Evolutionary conservation across 495 filamentous ascomycete genomes (phyloP).

Genomic region (Daldinia childiae): DNA sequence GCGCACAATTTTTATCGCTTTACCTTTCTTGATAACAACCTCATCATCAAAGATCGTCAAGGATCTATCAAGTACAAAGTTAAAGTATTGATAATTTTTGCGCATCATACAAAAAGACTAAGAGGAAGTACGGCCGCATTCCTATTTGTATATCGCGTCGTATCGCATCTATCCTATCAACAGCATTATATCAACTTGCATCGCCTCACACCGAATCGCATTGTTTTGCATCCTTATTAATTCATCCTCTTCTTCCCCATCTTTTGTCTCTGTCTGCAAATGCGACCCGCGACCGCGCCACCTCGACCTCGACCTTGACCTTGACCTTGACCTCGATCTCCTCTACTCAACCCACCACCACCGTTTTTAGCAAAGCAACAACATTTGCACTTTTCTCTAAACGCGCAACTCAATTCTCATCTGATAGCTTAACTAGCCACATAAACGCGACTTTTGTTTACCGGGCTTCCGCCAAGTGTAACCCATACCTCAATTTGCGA

Average conservation of each 20-base stretch:
- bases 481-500: slow-evolving; percentile 26
- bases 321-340: slow-evolving; percentile 6
- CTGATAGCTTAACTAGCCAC: slow-evolving; percentile 16
- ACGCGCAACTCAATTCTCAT: slow-evolving; percentile 13
- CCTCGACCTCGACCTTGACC: slow-evolving; percentile 11
- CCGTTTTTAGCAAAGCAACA: slow-evolving; percentile 12
- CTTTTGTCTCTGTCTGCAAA: slow-evolving; percentile 3
- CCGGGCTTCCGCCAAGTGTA: slow-evolving; percentile 12
- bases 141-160: slow-evolving; percentile 12
- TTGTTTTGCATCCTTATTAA: slow-evolving; percentile 25
- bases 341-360: background rate
- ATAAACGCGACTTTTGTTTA: slow-evolving; percentile 13
- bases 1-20: background rate
- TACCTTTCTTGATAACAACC: background rate
- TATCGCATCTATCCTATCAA: slow-evolving; percentile 11
- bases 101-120: background rate
- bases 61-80: background rate
- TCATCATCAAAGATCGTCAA: slow-evolving; percentile 4
- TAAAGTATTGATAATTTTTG: slow-evolving; percentile 18
- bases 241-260: slow-evolving; percentile 1
- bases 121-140: slow-evolving; percentile 9
- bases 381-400: background rate
- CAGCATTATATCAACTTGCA: slow-evolving; percentile 13
- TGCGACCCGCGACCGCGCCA: slow-evolving; percentile 13
- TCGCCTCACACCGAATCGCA: slow-evolving; percentile 21